Percentiles rank a stretch among this genome's conserved stretches.
Conservation (phyloP, 805 yeast species). For the Schwanniomyces pseudopolymorphus region DNA sequence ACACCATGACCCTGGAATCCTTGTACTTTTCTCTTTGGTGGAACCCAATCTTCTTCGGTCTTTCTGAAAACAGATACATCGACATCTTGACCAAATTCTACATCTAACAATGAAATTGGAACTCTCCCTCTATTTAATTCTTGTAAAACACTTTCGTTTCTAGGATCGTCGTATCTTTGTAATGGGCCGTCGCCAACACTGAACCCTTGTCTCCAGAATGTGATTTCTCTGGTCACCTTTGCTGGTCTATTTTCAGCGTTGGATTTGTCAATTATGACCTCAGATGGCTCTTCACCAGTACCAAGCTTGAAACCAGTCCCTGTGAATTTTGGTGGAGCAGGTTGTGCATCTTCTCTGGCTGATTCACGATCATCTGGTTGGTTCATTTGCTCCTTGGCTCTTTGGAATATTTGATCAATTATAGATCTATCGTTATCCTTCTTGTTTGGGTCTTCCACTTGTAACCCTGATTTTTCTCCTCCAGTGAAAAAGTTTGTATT, state of each 20-base stretch:
- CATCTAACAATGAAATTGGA: conserved; percentile 79
- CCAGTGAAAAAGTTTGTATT: conserved; percentile 59
- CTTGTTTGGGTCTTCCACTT: conserved; percentile 69
- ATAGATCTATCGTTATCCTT: conserved; percentile 45
- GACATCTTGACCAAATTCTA: conserved; percentile 87
- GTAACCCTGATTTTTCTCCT: conserved; percentile 74
- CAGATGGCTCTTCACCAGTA: conserved; percentile 41
- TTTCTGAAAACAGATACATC: conserved; percentile 84
- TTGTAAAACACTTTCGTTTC: conserved; percentile 71
- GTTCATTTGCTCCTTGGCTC: conserved; percentile 51
- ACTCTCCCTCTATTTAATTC: conserved; percentile 90
- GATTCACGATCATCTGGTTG: conserved; percentile 37
- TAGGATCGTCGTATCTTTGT: conserved; percentile 87
- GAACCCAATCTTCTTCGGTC: conserved; percentile 73
- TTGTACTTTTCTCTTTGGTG: conserved; percentile 60
- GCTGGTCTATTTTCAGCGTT: conserved; percentile 22
- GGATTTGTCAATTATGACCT: conserved; percentile 32
- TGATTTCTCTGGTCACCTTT: conserved; percentile 75
- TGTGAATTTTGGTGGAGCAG: conserved; percentile 30
- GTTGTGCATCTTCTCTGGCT: conserved; percentile 24
- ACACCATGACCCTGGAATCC: conserved; percentile 82
- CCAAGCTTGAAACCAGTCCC: conserved; percentile 58
- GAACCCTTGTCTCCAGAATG: conserved; percentile 96
- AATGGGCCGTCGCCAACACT: conserved; percentile 90
- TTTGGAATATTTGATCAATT: conserved; percentile 65